Conservation (phyloP, 2,329 filamentous ascomycete species). For the Apiospora aurea region DNA sequence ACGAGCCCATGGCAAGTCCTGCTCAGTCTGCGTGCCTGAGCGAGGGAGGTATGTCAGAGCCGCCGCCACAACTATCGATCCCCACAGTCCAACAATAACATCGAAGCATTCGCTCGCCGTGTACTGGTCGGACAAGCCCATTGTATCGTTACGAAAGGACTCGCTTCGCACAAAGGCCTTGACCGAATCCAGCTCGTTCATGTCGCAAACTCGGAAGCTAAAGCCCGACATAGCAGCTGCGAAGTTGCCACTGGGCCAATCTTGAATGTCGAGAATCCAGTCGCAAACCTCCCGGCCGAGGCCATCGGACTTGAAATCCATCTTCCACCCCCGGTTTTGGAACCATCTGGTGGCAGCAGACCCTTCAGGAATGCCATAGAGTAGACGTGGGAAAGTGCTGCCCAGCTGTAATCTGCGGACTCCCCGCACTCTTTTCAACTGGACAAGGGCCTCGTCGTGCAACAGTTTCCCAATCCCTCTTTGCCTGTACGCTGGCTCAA, state of each 20-base stretch:
- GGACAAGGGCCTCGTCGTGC: slow-evolving; percentile 57
- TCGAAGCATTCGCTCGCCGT: slow-evolving; percentile 59
- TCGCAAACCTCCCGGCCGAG: slow-evolving; percentile 59
- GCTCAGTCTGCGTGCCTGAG: slow-evolving; percentile 52
- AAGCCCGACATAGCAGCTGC: slow-evolving; percentile 47
- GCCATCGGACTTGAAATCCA: slow-evolving; percentile 52
- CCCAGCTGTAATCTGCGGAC: slow-evolving; percentile 63
- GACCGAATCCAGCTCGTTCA: slow-evolving; percentile 54
- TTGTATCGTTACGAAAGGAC: slow-evolving; percentile 52
- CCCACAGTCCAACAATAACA: slow-evolving; percentile 61
- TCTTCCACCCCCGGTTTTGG: slow-evolving; percentile 58
- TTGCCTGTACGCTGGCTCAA: slow-evolving; percentile 54
- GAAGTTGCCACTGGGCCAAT: slow-evolving; percentile 53
- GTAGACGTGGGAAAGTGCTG: slow-evolving; percentile 63
- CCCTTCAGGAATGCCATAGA: slow-evolving; percentile 60
- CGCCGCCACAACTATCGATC: slow-evolving; percentile 56
- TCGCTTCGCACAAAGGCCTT: slow-evolving; percentile 58
- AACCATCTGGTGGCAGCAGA: slow-evolving; percentile 59
- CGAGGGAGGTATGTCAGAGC: slow-evolving; percentile 61
- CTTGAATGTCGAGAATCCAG: slow-evolving; percentile 59
- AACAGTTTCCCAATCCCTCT: slow-evolving; percentile 61
- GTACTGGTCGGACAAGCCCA: slow-evolving; percentile 69
- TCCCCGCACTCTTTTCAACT: slow-evolving; percentile 58
- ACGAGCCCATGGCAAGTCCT: slow-evolving; percentile 63
- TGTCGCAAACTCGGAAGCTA: slow-evolving; percentile 53